Percentiles rank a stretch among this genome's conserved stretches.
Evolutionary conservation across 1,284 basidiomycete genomes (phyloP).

Genomic region (Exobasidium rhododendri): DNA sequence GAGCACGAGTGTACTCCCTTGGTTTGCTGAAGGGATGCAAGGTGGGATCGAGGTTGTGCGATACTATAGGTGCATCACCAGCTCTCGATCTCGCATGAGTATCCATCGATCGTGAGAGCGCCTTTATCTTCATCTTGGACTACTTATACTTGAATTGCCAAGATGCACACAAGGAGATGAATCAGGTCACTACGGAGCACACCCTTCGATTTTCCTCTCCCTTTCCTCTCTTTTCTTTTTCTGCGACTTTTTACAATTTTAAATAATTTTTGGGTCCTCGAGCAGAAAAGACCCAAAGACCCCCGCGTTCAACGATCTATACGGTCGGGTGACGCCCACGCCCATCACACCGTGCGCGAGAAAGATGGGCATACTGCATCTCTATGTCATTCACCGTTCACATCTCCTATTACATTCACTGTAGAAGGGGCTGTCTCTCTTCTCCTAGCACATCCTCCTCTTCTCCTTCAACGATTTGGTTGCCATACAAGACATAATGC

Average conservation of each 20-base stretch:
- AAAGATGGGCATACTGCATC: too few species aligned
- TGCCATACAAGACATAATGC: constrained; percentile 54
- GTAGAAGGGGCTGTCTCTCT: neutral
- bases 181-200: too few species aligned
- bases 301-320: too few species aligned
- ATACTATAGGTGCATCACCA: constrained; percentile 79
- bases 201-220: too few species aligned
- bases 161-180: too few species aligned
- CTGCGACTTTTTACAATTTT: neutral
- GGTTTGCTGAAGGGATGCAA: constrained; percentile 91
- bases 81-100: constrained; percentile 63
- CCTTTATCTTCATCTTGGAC: constrained; percentile 69
- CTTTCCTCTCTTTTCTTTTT: constrained; percentile 1
- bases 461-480: constrained; percentile 9
- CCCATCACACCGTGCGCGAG: too few species aligned
- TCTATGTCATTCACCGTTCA: too few species aligned
- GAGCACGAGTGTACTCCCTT: constrained; percentile 85
- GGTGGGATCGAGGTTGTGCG: constrained; percentile 86
- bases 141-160: neutral
- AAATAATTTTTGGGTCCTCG: neutral
- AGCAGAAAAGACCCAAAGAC: too few species aligned
- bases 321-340: too few species aligned
- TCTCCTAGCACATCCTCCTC: neutral
- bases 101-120: constrained; percentile 77
- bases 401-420: too few species aligned